These are phyloP conservation scores for Ceratocystis eucalypticola DNA, from an alignment of 2,329 filamentous ascomycete species.

Conservation along the genomic window DNA sequence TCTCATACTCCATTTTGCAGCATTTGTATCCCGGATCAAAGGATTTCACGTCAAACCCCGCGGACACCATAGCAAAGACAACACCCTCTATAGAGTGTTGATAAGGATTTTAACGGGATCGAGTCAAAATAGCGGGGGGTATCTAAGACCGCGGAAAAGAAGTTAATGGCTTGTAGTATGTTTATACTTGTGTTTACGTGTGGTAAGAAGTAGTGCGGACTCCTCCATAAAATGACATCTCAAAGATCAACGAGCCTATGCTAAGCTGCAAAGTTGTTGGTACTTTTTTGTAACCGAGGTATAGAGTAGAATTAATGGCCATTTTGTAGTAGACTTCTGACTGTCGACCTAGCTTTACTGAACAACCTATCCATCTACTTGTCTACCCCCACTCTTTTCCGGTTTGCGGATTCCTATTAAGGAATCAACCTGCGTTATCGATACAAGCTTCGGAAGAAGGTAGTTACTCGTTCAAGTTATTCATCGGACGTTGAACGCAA, in stretches of 20 bases:
- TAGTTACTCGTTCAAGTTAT: background rate
- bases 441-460: slow-evolving; percentile 4
- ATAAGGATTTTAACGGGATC: background rate
- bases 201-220: background rate
- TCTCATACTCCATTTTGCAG: background rate
- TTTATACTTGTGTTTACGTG: background rate
- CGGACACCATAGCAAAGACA: background rate
- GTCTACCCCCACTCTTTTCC: slow-evolving; percentile 3
- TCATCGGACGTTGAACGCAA: background rate
- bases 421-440: slow-evolving; percentile 6
- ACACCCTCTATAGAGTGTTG: background rate
- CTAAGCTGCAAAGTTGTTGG: too few relatives aligned
- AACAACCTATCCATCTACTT: background rate
- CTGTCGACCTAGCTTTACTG: too few relatives aligned
- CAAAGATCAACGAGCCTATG: too few relatives aligned
- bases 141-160: background rate
- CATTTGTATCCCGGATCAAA: background rate
- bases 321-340: too few relatives aligned
- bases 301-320: too few relatives aligned
- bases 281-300: too few relatives aligned
- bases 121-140: background rate
- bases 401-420: background rate
- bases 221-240: too few relatives aligned
- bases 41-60: background rate
- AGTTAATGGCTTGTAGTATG: background rate